phyloP scores from a whole-genome alignment of 2,329 filamentous ascomycete genomes.

The Ophiocordyceps unilateralis region DNA sequence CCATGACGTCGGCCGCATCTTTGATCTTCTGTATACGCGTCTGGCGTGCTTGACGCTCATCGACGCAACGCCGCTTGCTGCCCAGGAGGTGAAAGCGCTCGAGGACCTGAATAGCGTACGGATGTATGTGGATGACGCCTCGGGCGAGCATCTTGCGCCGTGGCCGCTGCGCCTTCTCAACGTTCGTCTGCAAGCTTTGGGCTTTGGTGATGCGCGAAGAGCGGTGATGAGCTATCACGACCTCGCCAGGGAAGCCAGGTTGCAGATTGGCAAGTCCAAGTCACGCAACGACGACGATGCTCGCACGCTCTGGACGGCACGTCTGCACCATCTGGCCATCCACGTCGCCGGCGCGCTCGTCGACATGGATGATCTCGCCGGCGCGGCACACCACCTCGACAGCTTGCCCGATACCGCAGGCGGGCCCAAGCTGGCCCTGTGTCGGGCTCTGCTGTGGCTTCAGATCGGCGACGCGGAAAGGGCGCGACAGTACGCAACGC shows the following conservation, averaged over 20 bases:
- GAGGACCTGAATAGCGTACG: conserved; percentile 40
- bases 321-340: conserved; percentile 61
- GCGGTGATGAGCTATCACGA: conserved; percentile 87
- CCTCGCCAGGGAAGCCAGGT: conserved; percentile 60
- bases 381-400: conserved; percentile 56
- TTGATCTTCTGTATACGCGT: conserved; percentile 63
- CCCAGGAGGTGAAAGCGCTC: conserved; percentile 46
- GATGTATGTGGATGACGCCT: conserved; percentile 37
- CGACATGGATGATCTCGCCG: conserved; percentile 76
- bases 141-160: conserved; percentile 52
- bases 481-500: conserved; percentile 37
- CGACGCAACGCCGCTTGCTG: conserved; percentile 51
- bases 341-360: conserved; percentile 49
- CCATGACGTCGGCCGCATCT: conserved; percentile 47
- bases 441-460: conserved; percentile 54
- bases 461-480: conserved; percentile 60
- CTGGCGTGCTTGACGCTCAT: conserved; percentile 70
- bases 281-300: conserved; percentile 32
- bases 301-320: conserved; percentile 47
- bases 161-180: conserved; percentile 76
- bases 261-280: conserved; percentile 32
- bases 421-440: conserved; percentile 23
- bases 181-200: conserved; percentile 69
- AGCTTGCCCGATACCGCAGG: conserved; percentile 26
- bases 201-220: conserved; percentile 67